Base-by-base conservation (phyloP, 2,329 filamentous ascomycete species). In the Cordyceps cateniannulata region DNA sequence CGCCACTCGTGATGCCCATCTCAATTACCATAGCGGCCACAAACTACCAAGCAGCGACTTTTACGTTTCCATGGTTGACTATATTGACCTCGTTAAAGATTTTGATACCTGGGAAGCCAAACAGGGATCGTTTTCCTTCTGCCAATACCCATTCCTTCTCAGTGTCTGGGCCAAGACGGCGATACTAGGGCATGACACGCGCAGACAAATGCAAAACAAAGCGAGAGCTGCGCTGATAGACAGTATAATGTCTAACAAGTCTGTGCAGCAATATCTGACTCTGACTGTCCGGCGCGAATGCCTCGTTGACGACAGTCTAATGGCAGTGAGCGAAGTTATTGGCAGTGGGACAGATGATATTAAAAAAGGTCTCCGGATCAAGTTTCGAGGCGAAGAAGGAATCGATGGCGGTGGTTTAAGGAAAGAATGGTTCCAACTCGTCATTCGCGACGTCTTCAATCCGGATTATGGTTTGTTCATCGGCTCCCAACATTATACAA, bases 101-200 rank as follows among this genome's bases (percentile, higher is more conserved):
- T 96, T 96, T 68, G 91, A 96, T 69, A 81, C 85, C 10, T 97
- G 93, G 93, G 92, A 96, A 70, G 82, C 84, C 5, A 87, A 83
- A 65, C 81, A 82, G 56, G 81, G 82, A 22, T 90, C 86, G 65
- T 96, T 96, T 70, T 84, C 90, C 0, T 96, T 97, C 69, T 96
- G 92, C 70, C 91, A 96, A 70, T 96, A 96, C 68, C 91, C 93
- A 0, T 96, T 96, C 68, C 87, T 96, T 66, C 79, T 97, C 45
- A 96, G 91, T 63, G 92, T 97, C 65, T 93, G 91, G 79, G 89
- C 92, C 29, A 97, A 97, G 73, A 96, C 95, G 62, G 88, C 88
- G 65, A 93, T 96, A 51, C 79, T 96, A 67, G 91, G 96, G 69
- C 85, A 96, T 68, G 93, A 97, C 72, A 90, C 91, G 8, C 85